Conservation (phyloP, 1,284 basidiomycete species). For the Ceratorhiza oryzae-sativae region DNA sequence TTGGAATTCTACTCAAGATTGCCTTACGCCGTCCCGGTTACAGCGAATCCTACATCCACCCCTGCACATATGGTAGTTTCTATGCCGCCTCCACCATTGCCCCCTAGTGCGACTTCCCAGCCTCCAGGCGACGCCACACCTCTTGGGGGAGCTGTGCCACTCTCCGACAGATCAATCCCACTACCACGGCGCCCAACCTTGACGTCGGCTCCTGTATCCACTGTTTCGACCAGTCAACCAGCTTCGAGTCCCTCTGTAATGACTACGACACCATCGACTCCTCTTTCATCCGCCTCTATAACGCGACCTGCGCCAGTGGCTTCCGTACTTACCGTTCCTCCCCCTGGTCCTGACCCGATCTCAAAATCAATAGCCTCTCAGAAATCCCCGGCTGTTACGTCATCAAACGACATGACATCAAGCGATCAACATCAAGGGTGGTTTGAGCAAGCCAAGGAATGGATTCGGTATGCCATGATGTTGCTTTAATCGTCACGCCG, state of each 20-base stretch:
- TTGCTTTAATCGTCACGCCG: background rate
- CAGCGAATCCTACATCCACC: background rate
- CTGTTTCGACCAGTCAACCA: background rate
- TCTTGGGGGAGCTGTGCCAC: background rate
- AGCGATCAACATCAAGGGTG: background rate
- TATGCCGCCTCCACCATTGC: slow-evolving; percentile 5
- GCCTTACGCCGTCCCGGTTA: background rate
- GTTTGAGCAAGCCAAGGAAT: slow-evolving; percentile 6
- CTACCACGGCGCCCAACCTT: background rate
- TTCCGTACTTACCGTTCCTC: background rate
- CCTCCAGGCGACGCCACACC: slow-evolving; percentile 13
- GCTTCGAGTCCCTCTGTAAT: background rate
- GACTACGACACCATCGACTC: background rate
- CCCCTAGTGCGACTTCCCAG: background rate
- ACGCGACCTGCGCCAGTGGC: background rate
- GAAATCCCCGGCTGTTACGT: background rate
- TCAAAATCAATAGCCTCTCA: background rate
- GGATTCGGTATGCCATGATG: slow-evolving; percentile 10
- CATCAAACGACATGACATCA: background rate
- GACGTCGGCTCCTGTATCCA: background rate
- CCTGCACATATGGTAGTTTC: background rate
- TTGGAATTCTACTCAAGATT: background rate
- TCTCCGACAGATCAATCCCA: background rate
- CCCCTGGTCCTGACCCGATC: background rate
- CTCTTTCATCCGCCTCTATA: background rate